Conservation (phyloP, 2,329 filamentous ascomycete genomes). For the Calonectria multiphialidica region DNA sequence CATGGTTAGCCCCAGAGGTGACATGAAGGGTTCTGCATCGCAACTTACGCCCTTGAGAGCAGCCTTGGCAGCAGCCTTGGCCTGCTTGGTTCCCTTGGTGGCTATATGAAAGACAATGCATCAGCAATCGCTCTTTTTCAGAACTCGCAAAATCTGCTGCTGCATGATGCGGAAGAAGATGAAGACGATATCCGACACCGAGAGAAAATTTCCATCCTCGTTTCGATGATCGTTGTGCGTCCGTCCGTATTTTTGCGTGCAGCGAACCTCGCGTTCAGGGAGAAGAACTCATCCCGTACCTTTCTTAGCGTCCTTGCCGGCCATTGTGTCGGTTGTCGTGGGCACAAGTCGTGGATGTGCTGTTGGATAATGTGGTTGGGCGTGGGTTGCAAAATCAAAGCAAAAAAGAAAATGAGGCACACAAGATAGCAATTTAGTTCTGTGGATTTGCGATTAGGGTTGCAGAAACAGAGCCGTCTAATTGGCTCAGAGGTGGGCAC, state of each 20-base stretch:
- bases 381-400: constrained; percentile 30
- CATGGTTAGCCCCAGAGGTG: constrained; percentile 14
- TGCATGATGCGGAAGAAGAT: constrained; percentile 67
- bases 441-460: constrained; percentile 42
- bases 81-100: constrained; percentile 83
- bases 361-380: constrained; percentile 41
- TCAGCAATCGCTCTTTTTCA: constrained; percentile 79
- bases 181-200: constrained; percentile 31
- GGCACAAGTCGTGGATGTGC: constrained; percentile 42
- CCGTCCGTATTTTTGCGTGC: constrained; percentile 21
- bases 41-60: constrained; percentile 92
- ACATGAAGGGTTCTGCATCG: constrained; percentile 1
- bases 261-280: constrained; percentile 27
- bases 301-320: constrained; percentile 55
- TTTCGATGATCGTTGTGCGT: constrained; percentile 22
- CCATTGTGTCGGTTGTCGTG: constrained; percentile 48
- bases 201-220: constrained; percentile 30
- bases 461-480: constrained; percentile 10
- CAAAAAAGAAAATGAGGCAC: constrained; percentile 30
- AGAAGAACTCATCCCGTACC: constrained; percentile 55
- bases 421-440: constrained; percentile 32
- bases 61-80: constrained; percentile 94
- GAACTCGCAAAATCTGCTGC: constrained; percentile 84
- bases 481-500: constrained; percentile 23
- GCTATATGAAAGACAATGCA: constrained; percentile 69